Percentiles rank a stretch among this genome's conserved stretches.
These are phyloP conservation scores for Monosporascus sp. DNA, from an alignment of 2,329 filamentous ascomycete species.

Conservation along the genomic window DNA sequence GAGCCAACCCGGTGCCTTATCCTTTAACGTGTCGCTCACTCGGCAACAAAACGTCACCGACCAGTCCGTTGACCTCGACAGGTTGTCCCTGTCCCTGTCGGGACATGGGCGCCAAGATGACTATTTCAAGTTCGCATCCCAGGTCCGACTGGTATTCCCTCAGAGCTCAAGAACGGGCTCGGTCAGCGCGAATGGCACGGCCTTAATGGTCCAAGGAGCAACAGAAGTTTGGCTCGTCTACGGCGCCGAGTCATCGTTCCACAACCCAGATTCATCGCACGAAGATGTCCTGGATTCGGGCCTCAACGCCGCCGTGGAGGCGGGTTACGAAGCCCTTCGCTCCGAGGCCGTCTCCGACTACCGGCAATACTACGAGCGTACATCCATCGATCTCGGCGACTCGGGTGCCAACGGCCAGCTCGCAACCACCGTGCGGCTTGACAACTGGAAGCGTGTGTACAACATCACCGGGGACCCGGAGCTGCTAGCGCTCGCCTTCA, in stretches of 20 bases:
- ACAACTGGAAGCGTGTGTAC: constrained; percentile 10
- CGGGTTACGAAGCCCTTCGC: constrained; percentile 1
- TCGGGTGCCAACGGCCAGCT: constrained; percentile 1
- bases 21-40: constrained; percentile 2
- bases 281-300: background rate
- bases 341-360: constrained; percentile 28
- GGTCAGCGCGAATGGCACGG: constrained; percentile 1
- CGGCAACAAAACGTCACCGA: background rate
- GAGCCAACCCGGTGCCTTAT: background rate
- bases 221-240: background rate
- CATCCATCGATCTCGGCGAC: constrained; percentile 20
- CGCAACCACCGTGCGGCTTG: constrained; percentile 2
- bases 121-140: background rate
- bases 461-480: constrained; percentile 9
- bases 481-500: constrained; percentile 21
- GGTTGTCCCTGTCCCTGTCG: background rate
- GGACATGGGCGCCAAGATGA: background rate
- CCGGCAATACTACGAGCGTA: constrained; percentile 17
- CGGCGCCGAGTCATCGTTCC: background rate
- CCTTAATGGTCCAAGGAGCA: background rate
- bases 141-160: background rate
- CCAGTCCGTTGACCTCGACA: background rate
- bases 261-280: background rate
- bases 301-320: background rate
- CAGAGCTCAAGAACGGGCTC: background rate